Conservation (phyloP, 2,329 filamentous ascomycete genomes). For the Botrytis cinerea region DNA sequence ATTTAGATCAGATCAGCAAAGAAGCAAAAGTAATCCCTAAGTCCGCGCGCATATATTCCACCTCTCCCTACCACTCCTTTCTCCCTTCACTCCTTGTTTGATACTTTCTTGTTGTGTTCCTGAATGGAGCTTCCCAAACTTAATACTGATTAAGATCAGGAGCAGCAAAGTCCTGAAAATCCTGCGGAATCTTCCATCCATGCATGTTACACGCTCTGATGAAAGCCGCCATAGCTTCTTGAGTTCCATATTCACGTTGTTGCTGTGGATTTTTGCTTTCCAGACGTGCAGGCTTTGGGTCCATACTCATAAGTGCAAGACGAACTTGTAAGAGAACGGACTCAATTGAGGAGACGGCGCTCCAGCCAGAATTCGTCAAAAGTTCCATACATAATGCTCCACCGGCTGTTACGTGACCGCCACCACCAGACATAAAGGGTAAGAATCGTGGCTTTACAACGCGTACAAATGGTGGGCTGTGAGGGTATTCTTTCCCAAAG, state of each 20-base stretch:
- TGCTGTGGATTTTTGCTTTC: constrained; percentile 36
- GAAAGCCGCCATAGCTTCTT: constrained; percentile 75
- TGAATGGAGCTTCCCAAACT: not conserved
- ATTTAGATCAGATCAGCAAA: not conserved
- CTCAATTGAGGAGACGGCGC: constrained; percentile 70
- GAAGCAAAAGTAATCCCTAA: not conserved
- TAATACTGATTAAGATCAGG: not conserved
- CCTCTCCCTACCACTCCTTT: constrained; percentile 29
- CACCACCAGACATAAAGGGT: constrained; percentile 70
- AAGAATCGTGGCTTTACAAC: constrained; percentile 80
- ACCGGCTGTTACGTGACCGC: constrained; percentile 81
- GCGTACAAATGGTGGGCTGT: constrained; percentile 80
- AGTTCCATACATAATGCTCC: constrained; percentile 85
- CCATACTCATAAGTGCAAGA: constrained; percentile 68
- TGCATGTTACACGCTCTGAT: constrained; percentile 66
- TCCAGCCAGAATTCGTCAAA: constrained; percentile 83
- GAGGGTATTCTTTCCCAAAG: constrained; percentile 75
- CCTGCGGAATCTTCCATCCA: constrained; percentile 71
- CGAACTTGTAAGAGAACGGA: constrained; percentile 79
- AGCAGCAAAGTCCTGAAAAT: constrained; percentile 48
- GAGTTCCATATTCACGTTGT: constrained; percentile 60
- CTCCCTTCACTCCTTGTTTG: constrained; percentile 31
- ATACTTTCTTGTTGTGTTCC: not conserved
- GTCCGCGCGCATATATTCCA: not conserved
- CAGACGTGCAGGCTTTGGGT: constrained; percentile 73